A percentile compares a stretch with the other conserved stretches of the same genome.
Conservation (phyloP, 2,329 filamentous ascomycete species). For the Sarocladium oryzae region DNA sequence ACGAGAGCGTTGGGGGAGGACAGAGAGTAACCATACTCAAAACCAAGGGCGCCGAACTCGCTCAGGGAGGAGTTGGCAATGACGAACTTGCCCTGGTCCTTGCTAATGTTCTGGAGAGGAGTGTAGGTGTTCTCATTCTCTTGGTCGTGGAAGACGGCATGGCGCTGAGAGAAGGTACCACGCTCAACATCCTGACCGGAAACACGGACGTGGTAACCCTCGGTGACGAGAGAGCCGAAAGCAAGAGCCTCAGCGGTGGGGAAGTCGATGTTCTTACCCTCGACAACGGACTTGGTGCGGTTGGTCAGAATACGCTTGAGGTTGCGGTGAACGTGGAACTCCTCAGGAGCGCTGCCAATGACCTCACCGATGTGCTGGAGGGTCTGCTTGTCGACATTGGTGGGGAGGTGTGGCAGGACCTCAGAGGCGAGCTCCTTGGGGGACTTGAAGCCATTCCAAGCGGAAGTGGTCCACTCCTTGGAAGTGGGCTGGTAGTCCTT, state of each 20-base stretch:
- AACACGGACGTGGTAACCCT: constrained; percentile 95
- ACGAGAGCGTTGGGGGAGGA: constrained; percentile 95
- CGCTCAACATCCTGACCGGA: constrained; percentile 99
- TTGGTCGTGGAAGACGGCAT: constrained; percentile 96
- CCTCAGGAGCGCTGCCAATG: constrained; percentile 73
- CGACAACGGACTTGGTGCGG: constrained; percentile 84
- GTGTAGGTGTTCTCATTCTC: constrained; percentile 90
- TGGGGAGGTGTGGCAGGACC: constrained; percentile 85
- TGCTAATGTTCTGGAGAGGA: constrained; percentile 79
- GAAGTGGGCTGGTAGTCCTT: constrained; percentile 96
- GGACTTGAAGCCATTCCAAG: constrained; percentile 96
- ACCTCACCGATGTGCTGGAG: constrained; percentile 76
- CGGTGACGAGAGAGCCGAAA: constrained; percentile 82
- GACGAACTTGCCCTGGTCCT: constrained; percentile 91
- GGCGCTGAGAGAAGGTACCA: constrained; percentile 97
- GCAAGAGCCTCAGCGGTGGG: constrained; percentile 93
- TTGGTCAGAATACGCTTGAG: constrained; percentile 90
- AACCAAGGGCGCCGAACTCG: constrained; percentile 71
- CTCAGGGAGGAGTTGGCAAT: constrained; percentile 91
- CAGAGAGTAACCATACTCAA: constrained; percentile 97
- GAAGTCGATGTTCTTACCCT: constrained; percentile 96
- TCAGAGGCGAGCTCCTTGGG: constrained; percentile 94
- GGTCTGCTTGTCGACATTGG: constrained; percentile 65
- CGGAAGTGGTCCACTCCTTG: constrained; percentile 97
- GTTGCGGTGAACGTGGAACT: constrained; percentile 87